phyloP scores from a whole-genome alignment of 805 yeast genomes.

The Sungouiozyma ichnusensis region DNA sequence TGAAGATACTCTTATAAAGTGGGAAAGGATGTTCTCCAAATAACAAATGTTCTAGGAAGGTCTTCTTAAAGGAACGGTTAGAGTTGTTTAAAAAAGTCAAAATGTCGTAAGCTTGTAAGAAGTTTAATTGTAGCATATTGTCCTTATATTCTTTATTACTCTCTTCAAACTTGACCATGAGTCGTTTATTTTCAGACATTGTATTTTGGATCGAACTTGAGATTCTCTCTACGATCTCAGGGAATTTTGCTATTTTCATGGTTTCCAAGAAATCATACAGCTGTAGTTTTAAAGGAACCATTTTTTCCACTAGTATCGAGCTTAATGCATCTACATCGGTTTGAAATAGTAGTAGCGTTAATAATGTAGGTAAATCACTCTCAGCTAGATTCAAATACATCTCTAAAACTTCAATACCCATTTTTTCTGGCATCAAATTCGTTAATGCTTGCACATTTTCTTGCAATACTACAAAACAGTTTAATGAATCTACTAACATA shows the following conservation, averaged over 20 bases:
- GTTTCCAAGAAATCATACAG: slow-evolving; percentile 6
- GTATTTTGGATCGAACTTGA: slow-evolving; percentile 1
- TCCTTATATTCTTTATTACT: slow-evolving; percentile 5
- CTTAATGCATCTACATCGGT: slow-evolving; percentile 3
- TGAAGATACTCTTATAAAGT: slow-evolving; percentile 31
- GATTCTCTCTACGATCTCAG: slow-evolving; percentile 5
- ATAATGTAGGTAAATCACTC: slow-evolving; percentile 8
- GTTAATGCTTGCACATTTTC: not conserved
- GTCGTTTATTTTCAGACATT: slow-evolving; percentile 1
- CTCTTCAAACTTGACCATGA: slow-evolving; percentile 5
- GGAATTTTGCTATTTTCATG: slow-evolving; percentile 8
- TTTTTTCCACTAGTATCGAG: slow-evolving; percentile 7
- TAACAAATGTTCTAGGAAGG: slow-evolving; percentile 52
- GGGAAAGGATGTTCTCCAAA: slow-evolving; percentile 48
- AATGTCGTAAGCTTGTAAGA: slow-evolving; percentile 44
- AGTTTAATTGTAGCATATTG: slow-evolving; percentile 8
- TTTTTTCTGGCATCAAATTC: slow-evolving; percentile 6
- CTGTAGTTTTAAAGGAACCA: slow-evolving; percentile 8
- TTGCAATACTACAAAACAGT: slow-evolving; percentile 2
- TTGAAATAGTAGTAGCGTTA: slow-evolving; percentile 10
- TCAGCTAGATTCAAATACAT: slow-evolving; percentile 6
- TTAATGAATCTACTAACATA: slow-evolving; percentile 1
- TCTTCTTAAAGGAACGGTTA: slow-evolving; percentile 50
- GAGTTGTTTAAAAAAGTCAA: slow-evolving; percentile 45
- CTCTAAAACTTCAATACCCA: slow-evolving; percentile 8